Evolutionary conservation across 768 basidiomycete genomes (phyloP).

Genomic region (Lactarius psammicola): DNA sequence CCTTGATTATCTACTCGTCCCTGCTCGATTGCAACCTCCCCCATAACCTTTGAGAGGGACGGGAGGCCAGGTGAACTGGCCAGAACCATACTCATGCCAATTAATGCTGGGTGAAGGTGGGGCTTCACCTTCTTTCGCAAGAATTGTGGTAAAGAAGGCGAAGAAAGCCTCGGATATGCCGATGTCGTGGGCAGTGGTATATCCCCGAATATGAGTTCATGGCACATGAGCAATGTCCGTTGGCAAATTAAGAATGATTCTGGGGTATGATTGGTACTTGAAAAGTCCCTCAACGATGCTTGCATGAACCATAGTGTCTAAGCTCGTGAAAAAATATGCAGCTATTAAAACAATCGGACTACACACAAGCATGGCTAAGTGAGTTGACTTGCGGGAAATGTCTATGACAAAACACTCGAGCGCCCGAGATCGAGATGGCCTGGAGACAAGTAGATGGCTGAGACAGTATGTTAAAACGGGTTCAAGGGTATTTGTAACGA

Average conservation of each 20-base stretch:
- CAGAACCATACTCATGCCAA: conserved; percentile 81
- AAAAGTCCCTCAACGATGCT: conserved; percentile 84
- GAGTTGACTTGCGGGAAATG: conserved; percentile 84
- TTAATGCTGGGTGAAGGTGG: conserved; percentile 68
- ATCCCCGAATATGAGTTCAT: conserved; percentile 95
- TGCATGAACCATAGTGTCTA: conserved; percentile 99
- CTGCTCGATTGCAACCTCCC: conserved; percentile 86
- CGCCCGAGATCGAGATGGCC: conserved; percentile 87
- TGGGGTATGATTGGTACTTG: conserved; percentile 54
- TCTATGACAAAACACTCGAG: conserved; percentile 93
- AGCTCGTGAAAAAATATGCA: conserved; percentile 21
- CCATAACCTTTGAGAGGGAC: conserved; percentile 64
- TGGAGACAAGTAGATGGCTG: conserved; percentile 93
- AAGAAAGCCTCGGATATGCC: conserved; percentile 63
- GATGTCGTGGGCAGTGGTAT: conserved; percentile 61
- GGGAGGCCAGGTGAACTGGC: conserved; percentile 81
- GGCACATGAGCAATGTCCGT: conserved; percentile 84
- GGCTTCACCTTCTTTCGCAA: conserved; percentile 65
- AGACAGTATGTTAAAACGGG: conserved; percentile 28
- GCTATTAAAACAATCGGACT: conserved; percentile 27
- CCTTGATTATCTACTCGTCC: conserved; percentile 72
- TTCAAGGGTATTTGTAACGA: conserved; percentile 36
- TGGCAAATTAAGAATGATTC: conserved; percentile 89
- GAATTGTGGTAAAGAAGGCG: conserved; percentile 50
- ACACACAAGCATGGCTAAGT: conserved; percentile 93